A percentile compares a stretch with the other conserved stretches of the same genome.
These are phyloP conservation scores for Isatis tinctoria DNA, from an alignment of 345 rosid genomes.

Conservation along the genomic window DNA sequence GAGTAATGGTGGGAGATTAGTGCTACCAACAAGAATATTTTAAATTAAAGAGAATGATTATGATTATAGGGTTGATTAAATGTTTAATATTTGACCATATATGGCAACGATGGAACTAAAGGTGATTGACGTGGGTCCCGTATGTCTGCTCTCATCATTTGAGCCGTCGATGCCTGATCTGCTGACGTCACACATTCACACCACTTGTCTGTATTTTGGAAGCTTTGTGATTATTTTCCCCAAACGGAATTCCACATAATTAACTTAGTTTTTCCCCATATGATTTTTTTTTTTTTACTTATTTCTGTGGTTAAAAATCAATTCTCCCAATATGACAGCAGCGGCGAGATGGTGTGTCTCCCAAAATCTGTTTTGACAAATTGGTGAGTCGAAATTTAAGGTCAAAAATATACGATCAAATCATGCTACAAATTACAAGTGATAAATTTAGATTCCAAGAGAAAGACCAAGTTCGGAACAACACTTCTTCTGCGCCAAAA, in stretches of 20 bases:
- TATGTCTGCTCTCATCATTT: slow-evolving; percentile 29
- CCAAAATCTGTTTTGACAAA: background rate
- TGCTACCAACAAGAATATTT: slow-evolving; percentile 4
- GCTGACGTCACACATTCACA: slow-evolving; percentile 23
- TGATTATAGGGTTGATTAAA: slow-evolving; percentile 33
- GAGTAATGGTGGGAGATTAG: slow-evolving; percentile 27
- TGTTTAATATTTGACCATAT: slow-evolving; percentile 24
- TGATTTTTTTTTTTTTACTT: background rate
- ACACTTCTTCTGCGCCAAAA: no score
- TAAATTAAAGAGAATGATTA: background rate
- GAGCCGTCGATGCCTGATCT: slow-evolving; percentile 38
- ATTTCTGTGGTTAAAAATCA: background rate
- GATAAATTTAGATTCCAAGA: background rate
- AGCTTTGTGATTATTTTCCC: slow-evolving; percentile 25
- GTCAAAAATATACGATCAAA: background rate
- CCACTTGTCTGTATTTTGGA: slow-evolving; percentile 26
- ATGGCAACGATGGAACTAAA: slow-evolving; percentile 20
- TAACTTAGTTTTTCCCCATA: slow-evolving; percentile 5
- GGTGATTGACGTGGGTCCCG: slow-evolving; percentile 27
- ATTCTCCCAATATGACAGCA: background rate
- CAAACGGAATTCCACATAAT: slow-evolving; percentile 15
- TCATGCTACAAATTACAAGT: background rate
- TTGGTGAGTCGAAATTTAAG: background rate
- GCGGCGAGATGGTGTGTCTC: background rate
- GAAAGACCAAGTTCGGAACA: background rate